A percentile compares a stretch with the other conserved stretches of the same genome.
Conservation (phyloP, 257 asterid species). For the Ajuga chamaepitys region DNA sequence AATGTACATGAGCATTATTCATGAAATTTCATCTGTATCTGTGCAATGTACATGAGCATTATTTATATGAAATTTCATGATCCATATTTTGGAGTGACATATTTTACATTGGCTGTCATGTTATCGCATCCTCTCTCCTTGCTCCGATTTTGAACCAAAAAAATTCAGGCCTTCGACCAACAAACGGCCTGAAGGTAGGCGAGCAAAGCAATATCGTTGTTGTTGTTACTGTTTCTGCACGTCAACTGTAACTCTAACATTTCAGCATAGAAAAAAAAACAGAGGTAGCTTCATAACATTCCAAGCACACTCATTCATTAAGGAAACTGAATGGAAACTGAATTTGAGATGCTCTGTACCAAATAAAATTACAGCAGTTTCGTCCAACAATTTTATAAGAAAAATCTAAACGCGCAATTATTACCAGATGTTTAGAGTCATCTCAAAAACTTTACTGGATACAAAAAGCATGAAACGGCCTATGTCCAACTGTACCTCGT, state of each 20-base stretch:
- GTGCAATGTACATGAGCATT: too few species aligned
- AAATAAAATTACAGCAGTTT: slow-evolving; percentile 13
- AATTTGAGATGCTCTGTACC: slow-evolving; percentile 10
- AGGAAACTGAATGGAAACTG: slow-evolving; percentile 8
- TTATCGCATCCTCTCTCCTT: too few species aligned
- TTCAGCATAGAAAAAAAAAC: background rate
- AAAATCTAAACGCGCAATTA: slow-evolving; percentile 4
- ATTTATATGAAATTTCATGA: too few species aligned
- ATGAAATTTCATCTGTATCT: too few species aligned
- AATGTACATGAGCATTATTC: background rate
- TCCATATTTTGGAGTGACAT: too few species aligned
- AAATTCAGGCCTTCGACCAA: too few species aligned
- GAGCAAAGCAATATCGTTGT: too few species aligned
- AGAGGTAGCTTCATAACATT: background rate
- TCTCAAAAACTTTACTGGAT: slow-evolving; percentile 17
- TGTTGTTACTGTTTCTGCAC: background rate
- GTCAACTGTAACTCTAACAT: background rate
- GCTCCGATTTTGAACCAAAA: too few species aligned
- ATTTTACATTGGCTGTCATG: too few species aligned
- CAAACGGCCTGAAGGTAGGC: too few species aligned
- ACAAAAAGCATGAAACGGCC: slow-evolving; percentile 10
- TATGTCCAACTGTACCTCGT: background rate
- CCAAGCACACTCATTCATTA: background rate
- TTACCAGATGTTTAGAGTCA: slow-evolving; percentile 5
- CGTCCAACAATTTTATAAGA: background rate